Base-by-base conservation (phyloP, 1,284 basidiomycete species). In the Phlebopus sp. region DNA sequence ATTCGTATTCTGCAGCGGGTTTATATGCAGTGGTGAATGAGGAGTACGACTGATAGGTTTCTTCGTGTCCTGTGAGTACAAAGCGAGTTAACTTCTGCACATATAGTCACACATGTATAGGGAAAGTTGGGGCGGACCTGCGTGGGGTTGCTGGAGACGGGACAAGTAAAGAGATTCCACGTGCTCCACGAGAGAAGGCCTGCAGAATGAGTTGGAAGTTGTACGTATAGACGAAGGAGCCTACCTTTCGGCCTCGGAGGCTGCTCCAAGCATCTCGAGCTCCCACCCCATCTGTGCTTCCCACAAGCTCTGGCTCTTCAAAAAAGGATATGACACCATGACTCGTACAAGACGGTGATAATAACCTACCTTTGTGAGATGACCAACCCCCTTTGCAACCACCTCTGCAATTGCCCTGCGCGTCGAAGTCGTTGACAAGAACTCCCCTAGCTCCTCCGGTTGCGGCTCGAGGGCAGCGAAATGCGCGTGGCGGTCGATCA, bases 1-100 rank as follows among this genome's bases (percentile, higher is more conserved):
- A 60, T 62, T 95, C 92, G 60, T 97, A 97, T 46, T 85, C 77
- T 14, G 78, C 69, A 0, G 85, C 74, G n/a, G 83, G 76, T 50
- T 82, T 81, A 66, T 87, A 77, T 35, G 79, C 77, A 0, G 91
- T 91, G 15, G 91, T 89, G 67, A 95, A 96, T 0, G 84, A 80
- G 2, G 93, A 96, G 64, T 94, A 97, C 2, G 79, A 74, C 58
- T 90, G 82, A 47, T 86, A 85, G 0, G 92, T 94, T 15, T 86
- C 79, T 32, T 91, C 87, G 45, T 85, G 76, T 54, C 77, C 84
- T 86, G 51, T 25, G 37, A 36, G 27, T 7, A 32, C 30, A 40
- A 5, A 30, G 53, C 19, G 36, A 30, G 42, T 47, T 27, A 53
- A 36, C 51, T 21, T 52, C 42, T 29, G 34, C 13, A 23, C 40